Evolutionary conservation across 2,329 filamentous ascomycete genomes (phyloP).

Genomic region (Pleomassaria siparia): DNA sequence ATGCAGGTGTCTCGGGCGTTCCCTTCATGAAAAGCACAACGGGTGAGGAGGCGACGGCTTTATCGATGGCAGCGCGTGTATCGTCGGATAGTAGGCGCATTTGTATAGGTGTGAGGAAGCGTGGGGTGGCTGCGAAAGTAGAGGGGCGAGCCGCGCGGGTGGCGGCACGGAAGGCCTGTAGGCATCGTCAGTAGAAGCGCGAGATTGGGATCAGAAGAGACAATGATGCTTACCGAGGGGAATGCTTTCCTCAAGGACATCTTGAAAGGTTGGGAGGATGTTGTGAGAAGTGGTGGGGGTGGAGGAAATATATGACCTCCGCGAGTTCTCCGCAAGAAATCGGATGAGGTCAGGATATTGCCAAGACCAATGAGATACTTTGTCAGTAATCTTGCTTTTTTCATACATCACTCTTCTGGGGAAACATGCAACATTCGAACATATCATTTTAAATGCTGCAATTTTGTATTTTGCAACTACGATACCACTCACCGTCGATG

Average conservation of each 20-base stretch:
- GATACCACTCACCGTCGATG: too few relatives aligned
- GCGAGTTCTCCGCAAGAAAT: slow-evolving; percentile 30
- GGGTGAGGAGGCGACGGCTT: slow-evolving; percentile 81
- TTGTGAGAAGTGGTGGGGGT: slow-evolving; percentile 13
- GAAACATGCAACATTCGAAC: too few relatives aligned
- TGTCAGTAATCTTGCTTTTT: background rate
- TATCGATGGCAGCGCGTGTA: slow-evolving; percentile 82
- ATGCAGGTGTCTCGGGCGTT: slow-evolving; percentile 92
- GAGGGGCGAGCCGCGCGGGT: slow-evolving; percentile 31
- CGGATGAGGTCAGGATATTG: slow-evolving; percentile 31
- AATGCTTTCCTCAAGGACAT: slow-evolving; percentile 45
- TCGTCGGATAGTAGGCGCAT: slow-evolving; percentile 76
- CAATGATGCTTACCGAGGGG: slow-evolving; percentile 29
- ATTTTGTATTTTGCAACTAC: too few relatives aligned
- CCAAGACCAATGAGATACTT: slow-evolving; percentile 20
- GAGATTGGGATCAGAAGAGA: background rate
- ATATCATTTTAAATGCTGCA: too few relatives aligned
- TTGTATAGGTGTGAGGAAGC: slow-evolving; percentile 49
- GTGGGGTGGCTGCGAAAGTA: slow-evolving; percentile 44
- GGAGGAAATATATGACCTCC: slow-evolving; percentile 15
- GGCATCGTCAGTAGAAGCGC: slow-evolving; percentile 10
- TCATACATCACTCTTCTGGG: background rate
- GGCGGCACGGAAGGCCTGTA: slow-evolving; percentile 41
- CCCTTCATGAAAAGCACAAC: slow-evolving; percentile 99
- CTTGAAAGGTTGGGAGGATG: slow-evolving; percentile 16